Evolutionary conservation across 495 filamentous ascomycete species (phyloP).

Genomic region (Penicillium cinerascens): DNA sequence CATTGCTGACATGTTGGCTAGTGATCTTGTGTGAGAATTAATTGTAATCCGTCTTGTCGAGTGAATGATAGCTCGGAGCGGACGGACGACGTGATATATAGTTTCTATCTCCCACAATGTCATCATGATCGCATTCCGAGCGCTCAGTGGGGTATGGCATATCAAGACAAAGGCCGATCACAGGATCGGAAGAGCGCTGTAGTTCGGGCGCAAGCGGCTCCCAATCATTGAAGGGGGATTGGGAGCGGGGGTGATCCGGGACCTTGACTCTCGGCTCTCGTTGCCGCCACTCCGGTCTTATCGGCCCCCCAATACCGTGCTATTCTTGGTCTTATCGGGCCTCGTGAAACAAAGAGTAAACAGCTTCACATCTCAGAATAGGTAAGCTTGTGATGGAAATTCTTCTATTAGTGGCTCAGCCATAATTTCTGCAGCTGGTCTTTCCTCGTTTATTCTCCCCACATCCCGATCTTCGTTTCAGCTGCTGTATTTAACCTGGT

Average conservation of each 20-base stretch:
- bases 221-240: neutral
- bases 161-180: slow-evolving; percentile 16
- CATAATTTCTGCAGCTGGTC: no score
- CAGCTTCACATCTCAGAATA: neutral
- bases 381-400: no score
- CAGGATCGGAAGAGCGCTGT: slow-evolving; percentile 18
- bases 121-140: slow-evolving; percentile 1
- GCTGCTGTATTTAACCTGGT: neutral
- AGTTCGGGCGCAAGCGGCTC: neutral
- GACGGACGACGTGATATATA: slow-evolving; percentile 8
- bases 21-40: neutral
- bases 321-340: neutral
- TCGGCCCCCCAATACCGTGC: neutral
- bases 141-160: neutral
- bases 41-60: neutral
- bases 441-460: no score
- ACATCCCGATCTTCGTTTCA: no score
- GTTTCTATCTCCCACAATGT: neutral
- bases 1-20: slow-evolving; percentile 8
- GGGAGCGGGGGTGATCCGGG: neutral
- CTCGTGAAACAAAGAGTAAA: neutral
- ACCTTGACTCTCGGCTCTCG: neutral
- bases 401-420: no score
- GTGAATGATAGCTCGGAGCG: neutral
- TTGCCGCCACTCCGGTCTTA: neutral